Evolutionary conservation across 1,139 yeast species (phyloP), one percentile per base, ranked within the genome.

Genomic region (Taphrina confusa): DNA sequence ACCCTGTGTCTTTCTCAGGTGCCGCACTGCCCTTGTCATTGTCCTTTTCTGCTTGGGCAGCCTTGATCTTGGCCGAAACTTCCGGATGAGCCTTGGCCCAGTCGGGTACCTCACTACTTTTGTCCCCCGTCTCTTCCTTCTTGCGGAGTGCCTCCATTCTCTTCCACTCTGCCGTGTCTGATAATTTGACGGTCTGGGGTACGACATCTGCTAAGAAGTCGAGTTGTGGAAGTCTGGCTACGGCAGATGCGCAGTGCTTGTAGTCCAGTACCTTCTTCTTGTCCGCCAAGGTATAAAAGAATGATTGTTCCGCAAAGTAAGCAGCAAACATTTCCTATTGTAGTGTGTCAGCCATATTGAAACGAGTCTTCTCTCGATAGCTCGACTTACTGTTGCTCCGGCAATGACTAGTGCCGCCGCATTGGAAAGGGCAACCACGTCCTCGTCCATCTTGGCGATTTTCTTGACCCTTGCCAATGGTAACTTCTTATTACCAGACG

Each of bases 371-470:
- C 14, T 12, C 16, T 3, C 9, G 47, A 6, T 11, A 22, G 18
- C 18, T 22, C 3, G 3, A 27, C 62, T n/a, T 39, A 59, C 62
- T 9, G 62, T 59, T 2, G 59, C 62, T 5, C 52, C 50, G 4
- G 62, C 42, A 3, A 59, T 52, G 20, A 59, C 28, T 3, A 59
- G 20, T 25, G 58, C 62, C 11, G 62, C 57, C 4, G 62, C 55
- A 27, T 59, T 59, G 12, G 62, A 59, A 3, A 55, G 33, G 16
- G 51, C 50, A 11, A 44, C 25, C n/a, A 59, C 54, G 37, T 88
- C 96, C 3, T 91, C 89, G 70, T 92, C 97, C 72, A 85, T 80
- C 68, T 87, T 89, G 69, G 92, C 83, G 60, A 91, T 86, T 68
- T 85, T 80, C 70, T 88, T 90, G 65, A 91, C 85, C 66, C 91